Conservation (phyloP, 2,329 filamentous ascomycete species). For the Simplicillium aogashimaense region DNA sequence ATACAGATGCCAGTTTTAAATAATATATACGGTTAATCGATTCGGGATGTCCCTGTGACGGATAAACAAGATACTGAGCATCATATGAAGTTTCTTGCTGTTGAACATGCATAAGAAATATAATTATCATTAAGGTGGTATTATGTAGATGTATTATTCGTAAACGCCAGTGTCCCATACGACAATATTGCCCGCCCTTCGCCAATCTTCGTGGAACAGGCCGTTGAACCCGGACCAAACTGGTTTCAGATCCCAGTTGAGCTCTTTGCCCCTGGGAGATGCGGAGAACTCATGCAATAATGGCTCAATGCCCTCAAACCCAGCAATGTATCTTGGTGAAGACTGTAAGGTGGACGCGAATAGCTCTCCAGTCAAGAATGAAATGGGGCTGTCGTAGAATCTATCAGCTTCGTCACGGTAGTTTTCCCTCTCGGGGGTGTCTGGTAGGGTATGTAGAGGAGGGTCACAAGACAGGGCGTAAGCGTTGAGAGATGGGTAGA, state of each 20-base stretch:
- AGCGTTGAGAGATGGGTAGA: constrained; percentile 64
- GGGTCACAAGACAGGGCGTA: constrained; percentile 89
- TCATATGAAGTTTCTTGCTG: too few relatives aligned
- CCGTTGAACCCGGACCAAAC: constrained; percentile 52
- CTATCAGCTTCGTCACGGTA: constrained; percentile 88
- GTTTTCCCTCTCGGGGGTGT: constrained; percentile 45
- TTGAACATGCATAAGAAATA: background rate
- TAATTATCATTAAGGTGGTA: background rate
- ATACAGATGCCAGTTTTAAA: background rate
- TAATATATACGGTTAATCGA: background rate
- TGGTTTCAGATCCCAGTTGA: constrained; percentile 31
- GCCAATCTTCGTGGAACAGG: constrained; percentile 51
- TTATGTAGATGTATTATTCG: constrained; percentile 3
- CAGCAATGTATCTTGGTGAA: constrained; percentile 46
- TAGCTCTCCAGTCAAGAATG: constrained; percentile 48
- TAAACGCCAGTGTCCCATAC: constrained; percentile 46
- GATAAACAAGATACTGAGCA: too few relatives aligned
- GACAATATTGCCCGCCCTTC: constrained; percentile 44
- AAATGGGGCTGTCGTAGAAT: constrained; percentile 62
- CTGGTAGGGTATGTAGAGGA: constrained; percentile 57
- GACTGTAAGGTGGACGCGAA: constrained; percentile 18
- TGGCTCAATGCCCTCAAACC: constrained; percentile 48
- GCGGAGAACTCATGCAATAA: constrained; percentile 35
- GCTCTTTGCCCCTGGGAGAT: constrained; percentile 23
- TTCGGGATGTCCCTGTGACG: too few relatives aligned